phyloP scores from a whole-genome alignment of 1,139 yeast genomes.

The Hyphopichia fennica region DNA sequence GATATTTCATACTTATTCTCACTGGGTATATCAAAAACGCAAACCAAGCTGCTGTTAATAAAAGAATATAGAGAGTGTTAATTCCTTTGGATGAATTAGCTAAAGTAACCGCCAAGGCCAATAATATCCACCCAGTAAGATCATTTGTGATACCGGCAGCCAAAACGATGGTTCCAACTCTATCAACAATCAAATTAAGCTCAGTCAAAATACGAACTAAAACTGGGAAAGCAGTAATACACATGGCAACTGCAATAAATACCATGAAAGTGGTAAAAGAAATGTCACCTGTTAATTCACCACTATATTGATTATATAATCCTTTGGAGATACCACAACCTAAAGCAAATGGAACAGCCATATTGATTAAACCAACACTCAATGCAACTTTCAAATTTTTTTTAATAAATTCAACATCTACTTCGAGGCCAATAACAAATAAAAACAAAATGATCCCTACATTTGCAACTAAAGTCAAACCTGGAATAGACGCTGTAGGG shows the following conservation, averaged over 20 bases:
- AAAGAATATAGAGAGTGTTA: conserved; percentile 64
- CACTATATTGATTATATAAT: conserved; percentile 54
- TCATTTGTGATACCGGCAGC: conserved; percentile 84
- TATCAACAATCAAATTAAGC: conserved; percentile 63
- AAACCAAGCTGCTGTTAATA: conserved; percentile 69
- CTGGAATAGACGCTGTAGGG: conserved; percentile 61
- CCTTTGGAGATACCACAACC: conserved; percentile 75
- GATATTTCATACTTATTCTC: conserved; percentile 44
- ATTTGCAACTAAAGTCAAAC: conserved; percentile 66
- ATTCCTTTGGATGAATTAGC: conserved; percentile 72
- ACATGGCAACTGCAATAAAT: conserved; percentile 76
- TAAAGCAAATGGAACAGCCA: conserved; percentile 75
- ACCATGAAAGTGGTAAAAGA: conserved; percentile 74
- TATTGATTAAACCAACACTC: conserved; percentile 65
- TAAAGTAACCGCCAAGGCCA: conserved; percentile 72
- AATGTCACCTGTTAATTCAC: conserved; percentile 26
- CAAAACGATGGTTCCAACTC: conserved; percentile 75
- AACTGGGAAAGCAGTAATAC: conserved; percentile 84
- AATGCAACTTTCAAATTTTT: conserved; percentile 61
- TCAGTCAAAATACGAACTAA: conserved; percentile 76
- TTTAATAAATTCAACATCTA: conserved; percentile 62
- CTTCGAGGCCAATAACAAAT: conserved; percentile 77
- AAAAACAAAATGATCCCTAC: conserved; percentile 70
- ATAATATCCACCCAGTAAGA: conserved; percentile 76
- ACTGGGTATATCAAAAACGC: conserved; percentile 57